phyloP scores from a whole-genome alignment of 306 rosid genomes.

The Castanea sativa region DNA sequence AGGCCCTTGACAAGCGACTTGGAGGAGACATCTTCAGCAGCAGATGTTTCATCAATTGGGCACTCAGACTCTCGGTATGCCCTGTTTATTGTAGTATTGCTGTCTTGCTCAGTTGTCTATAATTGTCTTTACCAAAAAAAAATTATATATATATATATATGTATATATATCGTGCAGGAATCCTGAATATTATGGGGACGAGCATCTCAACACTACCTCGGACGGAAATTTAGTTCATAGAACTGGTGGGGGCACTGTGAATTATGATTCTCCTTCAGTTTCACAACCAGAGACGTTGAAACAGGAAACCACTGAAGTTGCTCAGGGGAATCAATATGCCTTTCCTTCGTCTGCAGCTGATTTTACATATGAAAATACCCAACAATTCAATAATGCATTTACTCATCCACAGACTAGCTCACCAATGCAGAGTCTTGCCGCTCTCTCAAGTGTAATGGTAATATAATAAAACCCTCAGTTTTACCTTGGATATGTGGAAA shows the following conservation, averaged over 20 bases:
- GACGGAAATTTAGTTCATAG: conserved; percentile 72
- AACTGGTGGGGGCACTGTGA: conserved; percentile 51
- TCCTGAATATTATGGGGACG: conserved; percentile 79
- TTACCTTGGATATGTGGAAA: conserved; percentile 6
- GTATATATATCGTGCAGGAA: conserved; percentile 48
- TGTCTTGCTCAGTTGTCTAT: conserved; percentile 11
- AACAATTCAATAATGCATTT: conserved; percentile 57
- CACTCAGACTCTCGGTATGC: conserved; percentile 69
- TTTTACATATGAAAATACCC: conserved; percentile 66
- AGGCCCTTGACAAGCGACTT: conserved; percentile 50
- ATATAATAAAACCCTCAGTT: conserved; percentile 13
- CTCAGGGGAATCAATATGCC: conserved; percentile 68
- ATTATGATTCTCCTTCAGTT: conserved; percentile 65
- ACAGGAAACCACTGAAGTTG: conserved; percentile 63
- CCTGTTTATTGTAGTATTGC: background rate
- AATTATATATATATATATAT: no score
- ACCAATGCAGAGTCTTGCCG: conserved; percentile 77
- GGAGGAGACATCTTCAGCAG: conserved; percentile 71
- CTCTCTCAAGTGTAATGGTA: conserved; percentile 88
- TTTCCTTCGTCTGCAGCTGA: conserved; percentile 79
- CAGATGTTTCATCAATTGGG: conserved; percentile 64
- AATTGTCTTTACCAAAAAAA: conserved; percentile 6
- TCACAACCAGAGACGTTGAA: conserved; percentile 75
- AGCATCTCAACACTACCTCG: conserved; percentile 57
- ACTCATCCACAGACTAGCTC: conserved; percentile 69